These are phyloP conservation scores for Pelargonium cotyledonis DNA, from an alignment of 441 rosid species.

Conservation along the genomic window DNA sequence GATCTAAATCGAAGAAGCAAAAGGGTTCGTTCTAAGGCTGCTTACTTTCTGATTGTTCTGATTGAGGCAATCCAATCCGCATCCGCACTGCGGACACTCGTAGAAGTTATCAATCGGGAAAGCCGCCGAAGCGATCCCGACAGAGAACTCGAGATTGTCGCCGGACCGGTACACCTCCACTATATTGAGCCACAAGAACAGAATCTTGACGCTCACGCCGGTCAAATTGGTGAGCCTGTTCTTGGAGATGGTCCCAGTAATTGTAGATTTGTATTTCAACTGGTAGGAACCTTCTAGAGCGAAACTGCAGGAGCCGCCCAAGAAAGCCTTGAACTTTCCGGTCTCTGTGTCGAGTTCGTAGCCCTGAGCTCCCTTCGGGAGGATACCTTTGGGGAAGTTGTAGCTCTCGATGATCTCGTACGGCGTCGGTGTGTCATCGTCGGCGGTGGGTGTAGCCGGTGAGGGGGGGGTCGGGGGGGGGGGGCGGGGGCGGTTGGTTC, in stretches of 20 bases:
- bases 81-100: constrained; percentile 20
- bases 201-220: constrained; percentile 18
- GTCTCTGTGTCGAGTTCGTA: constrained; percentile 16
- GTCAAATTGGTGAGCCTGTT: constrained; percentile 4
- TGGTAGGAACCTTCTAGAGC: constrained; percentile 20
- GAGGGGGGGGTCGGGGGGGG: too few relatives aligned
- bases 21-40: constrained; percentile 3
- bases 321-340: constrained; percentile 11
- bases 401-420: constrained; percentile 14
- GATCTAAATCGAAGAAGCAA: constrained; percentile 13
- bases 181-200: constrained; percentile 17
- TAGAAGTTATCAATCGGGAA: constrained; percentile 18
- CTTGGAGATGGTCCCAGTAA: constrained; percentile 6
- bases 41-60: background rate
- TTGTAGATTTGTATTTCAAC: constrained; percentile 16
- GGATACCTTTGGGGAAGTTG: constrained; percentile 21
- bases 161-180: constrained; percentile 11
- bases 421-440: constrained; percentile 3
- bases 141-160: constrained; percentile 16
- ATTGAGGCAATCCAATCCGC: constrained; percentile 16
- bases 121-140: constrained; percentile 15
- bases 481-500: too few relatives aligned
- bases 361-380: constrained; percentile 20
- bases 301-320: constrained; percentile 21
- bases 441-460: background rate